Conservation (phyloP, 1,284 basidiomycete species). For the Tylopilus sp. region DNA sequence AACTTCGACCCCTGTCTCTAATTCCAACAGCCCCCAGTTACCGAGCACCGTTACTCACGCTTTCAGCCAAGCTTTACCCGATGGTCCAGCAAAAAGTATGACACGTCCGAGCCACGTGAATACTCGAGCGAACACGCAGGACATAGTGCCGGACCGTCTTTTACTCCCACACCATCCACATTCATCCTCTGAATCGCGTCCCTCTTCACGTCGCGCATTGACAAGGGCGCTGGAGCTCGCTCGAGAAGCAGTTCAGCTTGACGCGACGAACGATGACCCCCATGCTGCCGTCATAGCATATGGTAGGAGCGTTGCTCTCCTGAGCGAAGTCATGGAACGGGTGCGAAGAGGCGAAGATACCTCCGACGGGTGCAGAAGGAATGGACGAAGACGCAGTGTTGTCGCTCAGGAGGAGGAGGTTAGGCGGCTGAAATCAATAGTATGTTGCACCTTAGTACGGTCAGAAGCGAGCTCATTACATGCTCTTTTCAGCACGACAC, state of each 20-base stretch:
- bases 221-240: slow-evolving; percentile 78
- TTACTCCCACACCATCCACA: slow-evolving; percentile 40
- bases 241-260: slow-evolving; percentile 73
- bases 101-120: slow-evolving; percentile 39
- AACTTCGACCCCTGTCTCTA: slow-evolving; percentile 32
- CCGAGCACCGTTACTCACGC: slow-evolving; percentile 35
- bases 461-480: slow-evolving; percentile 13
- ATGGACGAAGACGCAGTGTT: slow-evolving; percentile 65
- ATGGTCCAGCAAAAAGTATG: slow-evolving; percentile 51
- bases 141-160: slow-evolving; percentile 42
- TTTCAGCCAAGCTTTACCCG: slow-evolving; percentile 39
- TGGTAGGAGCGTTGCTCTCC: slow-evolving; percentile 71
- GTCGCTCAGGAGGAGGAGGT: slow-evolving; percentile 83
- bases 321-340: slow-evolving; percentile 83
- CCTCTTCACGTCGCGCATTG: slow-evolving; percentile 72
- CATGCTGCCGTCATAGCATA: slow-evolving; percentile 77
- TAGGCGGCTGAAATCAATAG: slow-evolving; percentile 71
- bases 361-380: slow-evolving; percentile 53
- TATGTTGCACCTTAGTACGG: slow-evolving; percentile 40
- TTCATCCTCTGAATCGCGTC: slow-evolving; percentile 39
- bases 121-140: slow-evolving; percentile 32
- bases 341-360: slow-evolving; percentile 77
- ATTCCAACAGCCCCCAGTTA: slow-evolving; percentile 25
- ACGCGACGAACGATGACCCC: slow-evolving; percentile 77
- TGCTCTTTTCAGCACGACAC: slow-evolving; percentile 65